Conservation (phyloP, 805 yeast genomes). For the Candida easanensis region DNA sequence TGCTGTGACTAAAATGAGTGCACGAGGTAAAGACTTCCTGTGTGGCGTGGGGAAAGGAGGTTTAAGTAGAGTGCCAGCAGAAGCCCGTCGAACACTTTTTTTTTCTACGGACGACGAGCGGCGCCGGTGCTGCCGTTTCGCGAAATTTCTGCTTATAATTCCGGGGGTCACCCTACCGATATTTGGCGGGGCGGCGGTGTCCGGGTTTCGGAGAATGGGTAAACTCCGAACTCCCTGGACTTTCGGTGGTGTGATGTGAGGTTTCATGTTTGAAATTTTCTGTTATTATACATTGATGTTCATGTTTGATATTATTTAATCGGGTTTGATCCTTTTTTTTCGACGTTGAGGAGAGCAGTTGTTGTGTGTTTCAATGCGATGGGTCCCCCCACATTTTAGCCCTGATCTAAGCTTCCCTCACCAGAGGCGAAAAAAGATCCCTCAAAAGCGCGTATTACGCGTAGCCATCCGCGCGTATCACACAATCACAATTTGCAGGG, state of each 20-base stretch:
- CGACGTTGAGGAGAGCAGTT: too few species aligned
- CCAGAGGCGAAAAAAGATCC: too few species aligned
- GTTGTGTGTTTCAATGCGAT: too few species aligned
- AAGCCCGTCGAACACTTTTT: slow-evolving; percentile 16
- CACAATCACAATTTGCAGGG: too few species aligned
- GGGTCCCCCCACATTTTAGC: too few species aligned
- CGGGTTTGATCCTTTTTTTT: too few species aligned
- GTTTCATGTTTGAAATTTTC: background rate
- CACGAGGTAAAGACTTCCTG: background rate
- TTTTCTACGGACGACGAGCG: slow-evolving; percentile 1
- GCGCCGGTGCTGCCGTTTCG: slow-evolving; percentile 6
- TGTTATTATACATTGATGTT: too few species aligned
- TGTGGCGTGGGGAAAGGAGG: background rate
- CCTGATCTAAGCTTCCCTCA: too few species aligned
- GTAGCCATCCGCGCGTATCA: too few species aligned
- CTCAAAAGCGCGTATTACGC: too few species aligned
- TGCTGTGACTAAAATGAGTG: background rate
- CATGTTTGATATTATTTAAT: too few species aligned
- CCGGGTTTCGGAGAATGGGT: background rate
- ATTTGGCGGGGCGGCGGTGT: background rate
- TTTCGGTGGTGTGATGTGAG: background rate
- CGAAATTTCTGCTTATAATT: background rate
- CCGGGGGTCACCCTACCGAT: background rate
- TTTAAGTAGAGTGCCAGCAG: slow-evolving; percentile 5
- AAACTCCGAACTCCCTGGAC: too few species aligned